Evolutionary conservation across 768 basidiomycete genomes (phyloP).

Genomic region (Podaxis rugospora): DNA sequence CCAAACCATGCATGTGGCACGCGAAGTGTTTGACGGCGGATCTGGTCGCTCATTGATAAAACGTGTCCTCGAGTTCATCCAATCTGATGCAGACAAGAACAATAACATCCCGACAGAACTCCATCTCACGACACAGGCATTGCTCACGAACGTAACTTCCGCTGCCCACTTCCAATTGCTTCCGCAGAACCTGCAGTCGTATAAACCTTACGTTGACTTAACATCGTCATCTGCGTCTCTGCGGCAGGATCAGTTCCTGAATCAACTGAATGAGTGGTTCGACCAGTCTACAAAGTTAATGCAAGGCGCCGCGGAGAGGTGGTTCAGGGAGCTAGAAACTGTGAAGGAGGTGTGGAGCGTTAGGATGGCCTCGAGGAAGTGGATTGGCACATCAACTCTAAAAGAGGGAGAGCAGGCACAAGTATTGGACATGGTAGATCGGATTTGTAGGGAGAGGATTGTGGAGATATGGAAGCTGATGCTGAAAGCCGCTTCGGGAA

Average conservation of each 20-base stretch:
- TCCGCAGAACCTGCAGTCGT: slow-evolving; percentile 63
- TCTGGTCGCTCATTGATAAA: slow-evolving; percentile 35
- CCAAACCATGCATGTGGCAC: slow-evolving; percentile 52
- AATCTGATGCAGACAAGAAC: slow-evolving; percentile 36
- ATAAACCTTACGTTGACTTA: slow-evolving; percentile 83
- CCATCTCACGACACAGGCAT: slow-evolving; percentile 57
- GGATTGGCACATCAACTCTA: slow-evolving; percentile 42
- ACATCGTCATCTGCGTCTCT: slow-evolving; percentile 53
- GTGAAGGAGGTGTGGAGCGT: slow-evolving; percentile 72
- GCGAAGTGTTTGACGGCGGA: slow-evolving; percentile 43
- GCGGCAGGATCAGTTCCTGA: slow-evolving; percentile 35
- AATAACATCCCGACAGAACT: slow-evolving; percentile 43
- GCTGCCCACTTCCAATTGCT: slow-evolving; percentile 79
- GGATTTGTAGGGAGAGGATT: slow-evolving; percentile 49
- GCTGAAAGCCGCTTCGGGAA: slow-evolving; percentile 38
- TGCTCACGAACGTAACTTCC: slow-evolving; percentile 74
- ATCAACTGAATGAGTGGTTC: slow-evolving; percentile 64
- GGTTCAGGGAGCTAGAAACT: slow-evolving; percentile 56
- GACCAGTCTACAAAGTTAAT: slow-evolving; percentile 42
- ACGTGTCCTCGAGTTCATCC: slow-evolving; percentile 56
- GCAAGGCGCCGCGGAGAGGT: slow-evolving; percentile 40
- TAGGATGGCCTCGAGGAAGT: slow-evolving; percentile 46
- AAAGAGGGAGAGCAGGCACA: slow-evolving; percentile 39
- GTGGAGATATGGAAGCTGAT: slow-evolving; percentile 53
- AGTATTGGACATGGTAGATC: slow-evolving; percentile 46